Conservation (phyloP, 2,329 filamentous ascomycete species). For the Coniella vitis region DNA sequence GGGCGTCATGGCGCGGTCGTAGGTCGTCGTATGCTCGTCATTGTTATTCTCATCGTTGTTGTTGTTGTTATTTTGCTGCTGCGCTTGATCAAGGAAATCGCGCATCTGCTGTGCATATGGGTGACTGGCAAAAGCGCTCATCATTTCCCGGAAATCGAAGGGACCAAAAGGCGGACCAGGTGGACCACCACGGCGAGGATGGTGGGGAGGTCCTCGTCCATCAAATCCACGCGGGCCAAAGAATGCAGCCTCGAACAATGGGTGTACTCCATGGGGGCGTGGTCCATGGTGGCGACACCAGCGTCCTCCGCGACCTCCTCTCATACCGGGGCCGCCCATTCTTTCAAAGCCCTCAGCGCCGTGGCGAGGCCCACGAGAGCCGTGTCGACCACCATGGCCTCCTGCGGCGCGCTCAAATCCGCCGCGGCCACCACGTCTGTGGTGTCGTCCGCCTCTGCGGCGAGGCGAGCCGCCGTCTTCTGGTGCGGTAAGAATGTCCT, state of each 20-base stretch:
- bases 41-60: constrained; percentile 14
- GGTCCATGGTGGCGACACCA: too few species aligned
- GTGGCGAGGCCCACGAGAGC: constrained; percentile 19
- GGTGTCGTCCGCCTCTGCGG: constrained; percentile 6
- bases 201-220: constrained; percentile 2
- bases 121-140: constrained; percentile 34
- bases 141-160: constrained; percentile 33
- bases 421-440: constrained; percentile 18
- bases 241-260: not conserved
- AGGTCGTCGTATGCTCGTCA: constrained; percentile 3
- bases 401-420: constrained; percentile 19
- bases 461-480: not conserved
- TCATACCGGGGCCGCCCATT: not conserved
- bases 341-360: constrained; percentile 11
- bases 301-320: too few species aligned
- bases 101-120: constrained; percentile 36
- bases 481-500: constrained; percentile 16
- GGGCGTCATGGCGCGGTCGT: constrained; percentile 10
- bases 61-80: constrained; percentile 18
- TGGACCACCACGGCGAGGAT: constrained; percentile 19
- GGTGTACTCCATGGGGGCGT: too few species aligned
- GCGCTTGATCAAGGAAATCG: constrained; percentile 29
- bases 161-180: constrained; percentile 7
- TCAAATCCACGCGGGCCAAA: constrained; percentile 9
- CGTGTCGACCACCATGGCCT: constrained; percentile 17